Percentiles rank a stretch among this genome's conserved stretches.
phyloP scores from a whole-genome alignment of 805 yeast genomes.

The Suhomyces tanzawaensis region DNA sequence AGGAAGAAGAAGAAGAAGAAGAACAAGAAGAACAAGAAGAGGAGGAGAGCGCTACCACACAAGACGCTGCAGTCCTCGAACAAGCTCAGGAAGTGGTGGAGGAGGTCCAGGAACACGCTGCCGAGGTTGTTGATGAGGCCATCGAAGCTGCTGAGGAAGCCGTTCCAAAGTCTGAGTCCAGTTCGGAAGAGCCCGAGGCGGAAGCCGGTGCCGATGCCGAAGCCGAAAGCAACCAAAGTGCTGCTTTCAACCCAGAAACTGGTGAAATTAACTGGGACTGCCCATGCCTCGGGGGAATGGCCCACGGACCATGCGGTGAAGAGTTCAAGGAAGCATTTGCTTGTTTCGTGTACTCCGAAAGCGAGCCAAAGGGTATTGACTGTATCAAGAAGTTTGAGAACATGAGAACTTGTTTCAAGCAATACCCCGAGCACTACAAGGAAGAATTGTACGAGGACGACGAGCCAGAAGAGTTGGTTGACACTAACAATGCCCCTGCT shows the following conservation, averaged over 20 bases:
- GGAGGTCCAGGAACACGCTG: neutral
- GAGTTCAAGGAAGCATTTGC: constrained; percentile 93
- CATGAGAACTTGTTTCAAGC: constrained; percentile 94
- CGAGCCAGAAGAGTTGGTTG: constrained; percentile 7
- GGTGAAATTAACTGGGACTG: constrained; percentile 99
- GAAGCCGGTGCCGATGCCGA: constrained; percentile 3
- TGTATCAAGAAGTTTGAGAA: constrained; percentile 85
- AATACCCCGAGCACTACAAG: constrained; percentile 88
- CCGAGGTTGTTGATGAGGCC: constrained; percentile 5
- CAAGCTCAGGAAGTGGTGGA: constrained; percentile 6
- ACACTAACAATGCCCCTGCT: constrained; percentile 2
- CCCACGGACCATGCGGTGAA: constrained; percentile 97
- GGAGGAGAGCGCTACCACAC: neutral
- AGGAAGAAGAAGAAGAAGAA: constrained; percentile 10
- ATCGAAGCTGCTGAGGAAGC: constrained; percentile 1
- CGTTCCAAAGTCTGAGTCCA: neutral
- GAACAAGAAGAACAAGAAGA: constrained; percentile 4
- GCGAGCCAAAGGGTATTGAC: constrained; percentile 95
- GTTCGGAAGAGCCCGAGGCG: constrained; percentile 7
- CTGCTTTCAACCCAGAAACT: constrained; percentile 93
- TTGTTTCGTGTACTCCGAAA: constrained; percentile 90
- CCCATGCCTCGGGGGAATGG: constrained; percentile 99
- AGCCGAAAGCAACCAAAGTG: constrained; percentile 30
- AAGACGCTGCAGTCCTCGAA: constrained; percentile 6
- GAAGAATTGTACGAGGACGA: constrained; percentile 85